Base-by-base conservation (phyloP, 2,329 filamentous ascomycete genomes). In the Colletotrichum sp. region DNA sequence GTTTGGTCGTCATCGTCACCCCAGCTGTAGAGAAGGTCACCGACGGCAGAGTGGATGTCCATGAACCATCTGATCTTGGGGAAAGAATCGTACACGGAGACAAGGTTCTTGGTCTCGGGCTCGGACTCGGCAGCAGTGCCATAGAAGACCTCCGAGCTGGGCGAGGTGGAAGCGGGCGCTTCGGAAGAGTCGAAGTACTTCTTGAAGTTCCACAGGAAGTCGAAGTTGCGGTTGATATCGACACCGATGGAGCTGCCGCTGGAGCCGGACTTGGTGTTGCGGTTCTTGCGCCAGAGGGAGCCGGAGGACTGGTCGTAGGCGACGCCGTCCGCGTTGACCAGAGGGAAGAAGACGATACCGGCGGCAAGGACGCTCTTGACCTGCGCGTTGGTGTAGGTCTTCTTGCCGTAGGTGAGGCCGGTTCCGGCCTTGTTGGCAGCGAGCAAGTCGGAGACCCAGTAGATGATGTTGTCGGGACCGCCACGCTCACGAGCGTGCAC, bases 401-500 rank as follows among this genome's bases (percentile, higher is more conserved):
- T 87, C 70, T 82, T 84, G 62, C 90, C 90, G 78, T 90, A 92
- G 3, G 82, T 85, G 12, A 92, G 80, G 8, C 90, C 90, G 5
- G 83, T 85, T 26, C 86, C 85, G 39, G 86, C 83, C 79, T 88
- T 86, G 78, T 88, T 85, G 21, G 91, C 91, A 63, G 87, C 86
- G 5, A 92, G 85, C 6, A 92, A 84, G 79, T 92, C 91, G 0
- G 89, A 84, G 34, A 92, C 84, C 83, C 91, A 92, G 84, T 91
- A 91, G 59, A 92, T 81, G 16, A 92, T 83, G 75, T 89, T 86
- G 79, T 92, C 91, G 0, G 90, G 86, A 0, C 87, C 89, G 30
- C 90, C 90, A 12, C 91, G 88, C 82, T 92, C 91, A 28, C 91
- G 89, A 10, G 90, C 89, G 78, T 92, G 91, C 63, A 92, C 87